A percentile compares a stretch with the other conserved stretches of the same genome.
Conservation (phyloP, 2,329 filamentous ascomycete genomes). For the Chrysosporium queenslandicum region DNA sequence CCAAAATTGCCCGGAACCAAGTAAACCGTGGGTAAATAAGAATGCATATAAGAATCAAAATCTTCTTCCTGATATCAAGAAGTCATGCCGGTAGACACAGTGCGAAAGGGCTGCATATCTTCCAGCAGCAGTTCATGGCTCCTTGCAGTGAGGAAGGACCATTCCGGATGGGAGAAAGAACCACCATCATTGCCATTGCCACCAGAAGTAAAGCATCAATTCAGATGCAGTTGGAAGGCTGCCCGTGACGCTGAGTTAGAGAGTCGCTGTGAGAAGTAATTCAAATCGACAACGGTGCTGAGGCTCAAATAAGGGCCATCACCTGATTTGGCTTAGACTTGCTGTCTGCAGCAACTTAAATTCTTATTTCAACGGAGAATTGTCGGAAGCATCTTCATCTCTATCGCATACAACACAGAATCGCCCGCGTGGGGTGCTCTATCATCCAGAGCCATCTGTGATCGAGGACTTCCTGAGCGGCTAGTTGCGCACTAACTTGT, state of each 20-base stretch:
- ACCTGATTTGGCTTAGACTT: conserved; percentile 3
- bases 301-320: conserved; percentile 3
- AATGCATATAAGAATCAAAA: no score
- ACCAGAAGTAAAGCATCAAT: not conserved
- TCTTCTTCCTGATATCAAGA: not conserved
- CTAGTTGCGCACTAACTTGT: not conserved
- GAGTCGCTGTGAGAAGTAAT: no score
- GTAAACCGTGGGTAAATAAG: no score
- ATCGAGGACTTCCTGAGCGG: not conserved
- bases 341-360: not conserved
- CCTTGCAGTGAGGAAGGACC: not conserved
- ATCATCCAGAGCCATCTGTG: not conserved
- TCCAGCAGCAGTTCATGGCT: not conserved
- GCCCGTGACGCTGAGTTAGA: no score
- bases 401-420: not conserved
- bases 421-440: not conserved
- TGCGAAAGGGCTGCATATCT: not conserved
- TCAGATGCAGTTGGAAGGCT: not conserved
- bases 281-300: not conserved
- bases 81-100: not conserved
- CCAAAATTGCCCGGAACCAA: no score
- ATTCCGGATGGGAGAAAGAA: not conserved
- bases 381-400: not conserved
- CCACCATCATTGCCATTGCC: not conserved
- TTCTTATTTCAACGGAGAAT: conserved; percentile 1